phyloP scores from a whole-genome alignment of 2,329 filamentous ascomycete genomes.

The Dendrostoma leiphaemia region DNA sequence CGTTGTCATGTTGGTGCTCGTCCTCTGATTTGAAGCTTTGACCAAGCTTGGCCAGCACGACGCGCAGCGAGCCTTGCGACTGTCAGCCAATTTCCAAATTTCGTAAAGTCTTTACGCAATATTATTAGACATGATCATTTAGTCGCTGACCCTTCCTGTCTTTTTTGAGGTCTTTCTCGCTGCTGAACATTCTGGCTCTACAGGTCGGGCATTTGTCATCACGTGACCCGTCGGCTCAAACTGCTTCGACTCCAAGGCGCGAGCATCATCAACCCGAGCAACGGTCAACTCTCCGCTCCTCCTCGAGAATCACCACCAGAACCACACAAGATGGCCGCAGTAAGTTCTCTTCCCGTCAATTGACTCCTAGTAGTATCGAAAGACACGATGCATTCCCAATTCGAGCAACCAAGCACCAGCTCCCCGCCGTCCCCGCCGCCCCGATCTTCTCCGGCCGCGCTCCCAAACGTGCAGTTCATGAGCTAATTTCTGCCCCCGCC shows the following conservation, averaged over 20 bases:
- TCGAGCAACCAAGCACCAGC: neutral
- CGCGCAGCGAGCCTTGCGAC: neutral
- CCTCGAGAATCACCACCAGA: constrained; percentile 18
- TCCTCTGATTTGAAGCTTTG: neutral
- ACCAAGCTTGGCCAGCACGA: neutral
- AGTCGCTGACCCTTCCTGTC: no score
- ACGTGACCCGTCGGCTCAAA: constrained; percentile 8
- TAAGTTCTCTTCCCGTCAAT: constrained; percentile 40
- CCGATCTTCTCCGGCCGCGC: constrained; percentile 4
- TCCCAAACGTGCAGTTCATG: constrained; percentile 27
- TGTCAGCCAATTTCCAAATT: no score
- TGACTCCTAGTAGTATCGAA: constrained; percentile 15
- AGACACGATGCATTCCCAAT: neutral
- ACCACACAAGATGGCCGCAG: constrained; percentile 62
- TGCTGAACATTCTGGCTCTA: no score
- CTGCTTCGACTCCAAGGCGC: constrained; percentile 8
- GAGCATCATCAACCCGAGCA: constrained; percentile 4
- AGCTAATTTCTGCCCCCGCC: constrained; percentile 51
- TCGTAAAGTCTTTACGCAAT: neutral
- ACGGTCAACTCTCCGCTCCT: constrained; percentile 41
- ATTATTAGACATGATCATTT: no score
- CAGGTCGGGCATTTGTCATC: neutral
- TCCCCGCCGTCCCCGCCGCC: neutral
- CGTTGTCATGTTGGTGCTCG: neutral
- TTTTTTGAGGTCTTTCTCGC: no score